Base-by-base conservation (phyloP, 1,139 yeast genomes). In the Debaryomyces fabryi region DNA sequence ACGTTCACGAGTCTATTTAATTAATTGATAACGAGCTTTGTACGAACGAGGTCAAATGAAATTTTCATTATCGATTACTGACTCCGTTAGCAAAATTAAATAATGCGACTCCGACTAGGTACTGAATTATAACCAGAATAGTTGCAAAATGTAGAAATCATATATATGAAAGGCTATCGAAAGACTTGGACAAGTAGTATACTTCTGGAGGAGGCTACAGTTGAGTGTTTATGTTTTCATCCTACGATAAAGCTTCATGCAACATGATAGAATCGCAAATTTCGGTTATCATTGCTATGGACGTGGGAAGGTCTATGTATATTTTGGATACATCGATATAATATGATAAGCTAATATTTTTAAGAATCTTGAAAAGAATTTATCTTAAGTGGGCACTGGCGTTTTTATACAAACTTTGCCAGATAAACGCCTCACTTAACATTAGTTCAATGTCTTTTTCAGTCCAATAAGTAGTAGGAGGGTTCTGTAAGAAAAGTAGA, bases 401-500 rank as follows among this genome's bases (percentile, higher is more conserved):
- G 63, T 90, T 88, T 62, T 88, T 89, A 64, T 88, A 93, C 44
- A 95, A 74, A 50, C 95, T 85, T 68, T 92, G 97, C 97, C 97
- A 93, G 62, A 93, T 89, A 65, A 83, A 93, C 0, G 98, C 99
- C 67, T 95, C 98, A 67, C 98, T 90, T 50, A 93, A 71, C 71
- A 95, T 78, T 57, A 95, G 77, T 67, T 93, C 99, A 39, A 95
- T 84, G 59, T 93, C 98, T 63, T 87, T 86, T 54, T 89, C 96
- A 5, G 78, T 79, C 99, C 99, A 93, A 30, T 74, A 69, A 46
- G 75, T 73, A 0, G 99, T 93, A 15, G 98, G 98, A 12, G 95
- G 86, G 39, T 84, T 84, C 65, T 93, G 99, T 45, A 93, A 72
- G 61, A 90, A 92, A 67, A 95, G 85, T 68, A 93, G 83, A 34